Base-by-base conservation (phyloP, 2,329 filamentous ascomycete species). In the Neonectria sp. region DNA sequence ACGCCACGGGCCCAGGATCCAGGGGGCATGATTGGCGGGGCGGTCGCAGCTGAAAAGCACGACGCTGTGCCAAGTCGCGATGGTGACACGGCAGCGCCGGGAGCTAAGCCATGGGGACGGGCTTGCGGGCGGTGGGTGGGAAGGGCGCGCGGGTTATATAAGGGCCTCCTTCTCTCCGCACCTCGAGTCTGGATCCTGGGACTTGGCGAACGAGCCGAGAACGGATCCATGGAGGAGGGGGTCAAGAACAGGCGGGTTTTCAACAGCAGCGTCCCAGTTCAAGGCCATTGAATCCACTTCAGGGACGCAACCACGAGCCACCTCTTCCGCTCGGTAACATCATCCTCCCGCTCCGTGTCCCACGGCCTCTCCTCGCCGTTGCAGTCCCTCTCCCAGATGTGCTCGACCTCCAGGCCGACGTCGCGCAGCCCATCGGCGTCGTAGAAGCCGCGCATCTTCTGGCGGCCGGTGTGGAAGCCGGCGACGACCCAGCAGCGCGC, bases 381-480 rank as follows among this genome's bases (percentile, higher is more conserved):
- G 15, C 88, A 91, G 77, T 94, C 89, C 77, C 91, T 86, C 81
- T 94, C 92, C 83, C 87, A 92, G 24, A 94, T 89, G 31, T 83
- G 80, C 76, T 93, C 91, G 3, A 92, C 79, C 74, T 88, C 88
- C 51, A 94, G 81, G 3, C 86, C 87, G 21, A 80, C 83, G 57
- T 81, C 79, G 8, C 59, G 56, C 52, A 92, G 82, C 13, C 81
- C 82, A 7, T 71, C 77, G 5, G 71, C 75, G 13, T 85, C 86
- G 75, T 92, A 93, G 80, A 94, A 94, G 0, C 81, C 84, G n/a
- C 84, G 84, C 82, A 94, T 85, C 77, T 90, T 91, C 24, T 83
- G 83, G 40, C 92, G 83, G 0, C 92, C 92, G 0, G 92, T 93
- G 75, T 94, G 92, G 72, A 94, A 93, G 0, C 91, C 92, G 1